Percentiles rank a stretch among this genome's conserved stretches.
Evolutionary conservation across 306 rosid genomes (phyloP).

Genomic region (Vigna nakashimae): DNA sequence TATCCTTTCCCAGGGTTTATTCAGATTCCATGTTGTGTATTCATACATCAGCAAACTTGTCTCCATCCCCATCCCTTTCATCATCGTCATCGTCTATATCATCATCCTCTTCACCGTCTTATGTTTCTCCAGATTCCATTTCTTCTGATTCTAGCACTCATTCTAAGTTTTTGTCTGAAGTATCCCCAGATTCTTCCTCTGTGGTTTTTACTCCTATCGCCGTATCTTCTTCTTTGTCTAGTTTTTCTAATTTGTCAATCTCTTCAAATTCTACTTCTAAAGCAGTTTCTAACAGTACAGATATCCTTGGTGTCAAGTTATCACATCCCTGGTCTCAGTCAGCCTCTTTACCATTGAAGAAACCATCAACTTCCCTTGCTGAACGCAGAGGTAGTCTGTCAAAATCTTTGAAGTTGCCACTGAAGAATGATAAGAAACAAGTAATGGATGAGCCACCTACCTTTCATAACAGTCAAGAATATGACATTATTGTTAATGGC

Average conservation of each 20-base stretch:
- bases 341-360: slow-evolving; percentile 60
- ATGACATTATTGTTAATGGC: slow-evolving; percentile 43
- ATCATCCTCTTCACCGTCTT: slow-evolving; percentile 66
- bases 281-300: slow-evolving; percentile 53
- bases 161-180: slow-evolving; percentile 69
- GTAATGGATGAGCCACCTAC: slow-evolving; percentile 50
- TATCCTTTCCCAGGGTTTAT: slow-evolving; percentile 74
- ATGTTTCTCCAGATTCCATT: slow-evolving; percentile 83
- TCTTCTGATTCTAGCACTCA: slow-evolving; percentile 80
- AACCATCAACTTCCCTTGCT: slow-evolving; percentile 79
- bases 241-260: slow-evolving; percentile 64
- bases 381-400: slow-evolving; percentile 88
- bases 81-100: slow-evolving; percentile 60
- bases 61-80: slow-evolving; percentile 56
- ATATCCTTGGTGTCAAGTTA: slow-evolving; percentile 50
- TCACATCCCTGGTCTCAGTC: slow-evolving; percentile 58
- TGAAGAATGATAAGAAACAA: slow-evolving; percentile 56
- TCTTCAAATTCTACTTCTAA: slow-evolving; percentile 58
- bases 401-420: slow-evolving; percentile 79
- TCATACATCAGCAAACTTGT: slow-evolving; percentile 64
- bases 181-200: slow-evolving; percentile 77
- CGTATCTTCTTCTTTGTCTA: slow-evolving; percentile 60
- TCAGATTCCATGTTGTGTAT: slow-evolving; percentile 81
- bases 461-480: slow-evolving; percentile 49
- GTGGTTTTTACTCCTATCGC: slow-evolving; percentile 52